These are phyloP conservation scores for Trichocomaceae sp. DNA, from an alignment of 2,329 filamentous ascomycete species.

Conservation along the genomic window DNA sequence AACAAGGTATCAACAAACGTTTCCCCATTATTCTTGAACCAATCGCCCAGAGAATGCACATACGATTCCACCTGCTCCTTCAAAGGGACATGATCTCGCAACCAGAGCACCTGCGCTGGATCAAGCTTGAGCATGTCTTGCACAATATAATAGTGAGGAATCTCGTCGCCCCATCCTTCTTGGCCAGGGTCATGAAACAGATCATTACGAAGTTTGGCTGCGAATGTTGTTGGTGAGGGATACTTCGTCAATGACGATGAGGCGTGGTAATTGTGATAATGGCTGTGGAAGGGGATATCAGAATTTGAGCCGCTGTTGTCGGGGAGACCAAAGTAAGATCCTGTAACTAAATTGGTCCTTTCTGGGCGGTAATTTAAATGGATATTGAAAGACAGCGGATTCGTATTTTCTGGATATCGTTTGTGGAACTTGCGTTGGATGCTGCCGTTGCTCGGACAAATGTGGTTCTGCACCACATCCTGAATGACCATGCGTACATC, in stretches of 20 bases:
- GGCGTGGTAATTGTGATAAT: conserved; percentile 17
- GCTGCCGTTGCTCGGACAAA: conserved; percentile 57
- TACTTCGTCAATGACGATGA: conserved; percentile 9
- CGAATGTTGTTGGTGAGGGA: conserved; percentile 22
- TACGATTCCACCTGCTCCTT: conserved; percentile 54
- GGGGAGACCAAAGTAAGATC: conserved; percentile 8
- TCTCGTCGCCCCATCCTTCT: conserved; percentile 61
- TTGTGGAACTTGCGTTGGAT: conserved; percentile 54
- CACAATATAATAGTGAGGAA: conserved; percentile 57
- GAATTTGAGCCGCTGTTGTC: conserved; percentile 11
- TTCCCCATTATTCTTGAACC: conserved; percentile 59
- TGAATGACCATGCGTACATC: conserved; percentile 52
- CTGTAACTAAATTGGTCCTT: conserved; percentile 1
- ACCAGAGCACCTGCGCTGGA: conserved; percentile 52
- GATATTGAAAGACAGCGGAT: conserved; percentile 48
- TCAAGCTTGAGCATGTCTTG: conserved; percentile 60
- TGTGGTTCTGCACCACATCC: conserved; percentile 50
- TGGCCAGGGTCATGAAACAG: conserved; percentile 47
- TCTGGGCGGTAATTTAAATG: conserved; percentile 44
- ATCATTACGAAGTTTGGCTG: conserved; percentile 43
- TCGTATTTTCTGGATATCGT: conserved; percentile 45
- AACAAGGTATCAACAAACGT: conserved; percentile 55
- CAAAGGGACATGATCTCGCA: conserved; percentile 50
- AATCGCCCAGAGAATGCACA: conserved; percentile 48
- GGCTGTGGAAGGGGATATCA: conserved; percentile 21